Evolutionary conservation across 2,329 filamentous ascomycete genomes (phyloP).

Genomic region (Colletotrichum abscissum): DNA sequence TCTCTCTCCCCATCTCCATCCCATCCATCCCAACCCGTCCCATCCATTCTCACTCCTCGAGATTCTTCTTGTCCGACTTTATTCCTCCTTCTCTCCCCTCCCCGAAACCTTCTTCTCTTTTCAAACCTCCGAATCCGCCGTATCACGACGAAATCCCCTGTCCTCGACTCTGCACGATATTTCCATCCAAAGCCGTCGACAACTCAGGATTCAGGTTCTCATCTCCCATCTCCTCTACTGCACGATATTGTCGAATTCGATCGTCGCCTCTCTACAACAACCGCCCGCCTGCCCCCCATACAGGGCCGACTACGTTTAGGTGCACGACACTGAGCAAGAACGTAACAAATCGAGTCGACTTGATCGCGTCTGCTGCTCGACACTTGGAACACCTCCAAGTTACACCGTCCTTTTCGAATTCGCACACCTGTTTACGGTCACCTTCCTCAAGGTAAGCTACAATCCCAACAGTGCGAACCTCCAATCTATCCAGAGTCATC

Average conservation of each 20-base stretch:
- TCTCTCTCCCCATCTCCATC: slow-evolving; percentile 23
- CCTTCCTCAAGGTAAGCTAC: slow-evolving; percentile 22
- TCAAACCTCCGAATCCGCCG: slow-evolving; percentile 33
- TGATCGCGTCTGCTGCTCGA: background rate
- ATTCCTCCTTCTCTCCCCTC: slow-evolving; percentile 4
- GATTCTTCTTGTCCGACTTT: slow-evolving; percentile 25
- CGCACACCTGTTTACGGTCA: slow-evolving; percentile 6
- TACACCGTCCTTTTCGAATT: background rate
- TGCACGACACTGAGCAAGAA: background rate
- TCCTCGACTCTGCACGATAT: slow-evolving; percentile 29
- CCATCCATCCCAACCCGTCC: slow-evolving; percentile 32
- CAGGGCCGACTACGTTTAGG: background rate
- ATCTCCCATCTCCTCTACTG: background rate
- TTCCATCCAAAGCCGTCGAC: slow-evolving; percentile 26
- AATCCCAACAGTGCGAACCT: background rate
- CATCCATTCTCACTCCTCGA: slow-evolving; percentile 30
- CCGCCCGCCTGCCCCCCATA: background rate
- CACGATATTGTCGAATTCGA: background rate
- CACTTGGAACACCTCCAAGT: background rate
- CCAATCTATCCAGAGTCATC: background rate
- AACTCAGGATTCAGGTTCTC: slow-evolving; percentile 34
- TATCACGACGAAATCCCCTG: slow-evolving; percentile 26
- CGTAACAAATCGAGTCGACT: background rate
- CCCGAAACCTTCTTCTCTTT: slow-evolving; percentile 4
- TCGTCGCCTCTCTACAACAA: background rate